Evolutionary conservation across 1,284 basidiomycete species (phyloP), one percentile per base, ranked within the genome.

Genomic region (Puccinia triticina): DNA sequence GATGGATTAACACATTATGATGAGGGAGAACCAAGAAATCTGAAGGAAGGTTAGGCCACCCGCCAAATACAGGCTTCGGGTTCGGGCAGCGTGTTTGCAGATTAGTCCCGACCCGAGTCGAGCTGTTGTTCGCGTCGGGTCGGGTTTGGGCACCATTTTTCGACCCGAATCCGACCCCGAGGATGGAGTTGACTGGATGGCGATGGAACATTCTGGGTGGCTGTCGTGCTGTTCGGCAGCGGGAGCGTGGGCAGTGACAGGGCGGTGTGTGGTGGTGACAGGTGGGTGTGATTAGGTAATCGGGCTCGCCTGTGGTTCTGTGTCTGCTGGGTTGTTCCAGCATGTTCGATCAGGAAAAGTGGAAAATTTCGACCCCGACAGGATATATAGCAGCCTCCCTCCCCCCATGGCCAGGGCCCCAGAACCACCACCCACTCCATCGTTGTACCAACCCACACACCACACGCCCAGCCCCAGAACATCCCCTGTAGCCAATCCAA

Each of bases 221-320:
- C 55, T 18, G 55, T n/a, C 55, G 55, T 26, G 4, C 55, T 29
- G 5, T 11, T n/a, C 8, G 59, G 3, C 34, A 34, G 59, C 59
- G 59, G 59, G 59, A 32, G 32, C 14, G 29, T 18, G 59, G 18
- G 59, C 26, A 1, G 59, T 61, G 59, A 61, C 32, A 61, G 29
- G 59, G n/a, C 3, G 1, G 12, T 61, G 59, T 10, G 59, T 61
- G 59, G n/a, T n/a, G 11, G 59, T 61, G 59, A 61, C 29, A 61
- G 59, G 10, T 32, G 26, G 5, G 59, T 4, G 2, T 61, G 59
- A 61, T 61, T 61, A 61, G 29, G 29, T 61, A 61, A 61, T 61
- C 8, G 32, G 59, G 59, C 32, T 29, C 29, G 59, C 59, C 59
- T 61, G 59, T 61, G 59, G 59, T 61, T 61, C 59, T 61, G 29